A percentile compares a stretch with the other conserved stretches of the same genome.
These are phyloP conservation scores for Russula dissimulans DNA, from an alignment of 768 basidiomycete genomes.

Conservation along the genomic window DNA sequence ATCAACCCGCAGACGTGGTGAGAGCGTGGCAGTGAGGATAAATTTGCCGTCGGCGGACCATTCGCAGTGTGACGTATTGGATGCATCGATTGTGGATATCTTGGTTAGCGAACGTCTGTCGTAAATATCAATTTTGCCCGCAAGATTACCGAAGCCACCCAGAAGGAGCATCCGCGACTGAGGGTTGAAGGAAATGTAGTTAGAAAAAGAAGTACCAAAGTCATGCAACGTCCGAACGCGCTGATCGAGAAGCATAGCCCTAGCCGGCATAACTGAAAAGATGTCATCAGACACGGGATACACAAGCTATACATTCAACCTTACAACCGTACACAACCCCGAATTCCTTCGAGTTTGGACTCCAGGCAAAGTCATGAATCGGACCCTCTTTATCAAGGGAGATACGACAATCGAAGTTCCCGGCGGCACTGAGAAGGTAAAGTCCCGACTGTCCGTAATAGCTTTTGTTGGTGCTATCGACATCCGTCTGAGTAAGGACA, in stretches of 20 bases:
- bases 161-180: constrained; percentile 82
- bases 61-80: constrained; percentile 89
- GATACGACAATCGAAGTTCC: constrained; percentile 89
- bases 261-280: constrained; percentile 82
- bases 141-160: constrained; percentile 95
- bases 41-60: constrained; percentile 94
- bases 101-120: constrained; percentile 82
- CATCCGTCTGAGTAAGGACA: constrained; percentile 89
- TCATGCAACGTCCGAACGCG: constrained; percentile 83
- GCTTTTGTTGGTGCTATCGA: constrained; percentile 93
- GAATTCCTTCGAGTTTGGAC: constrained; percentile 94
- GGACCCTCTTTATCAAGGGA: constrained; percentile 91
- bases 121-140: constrained; percentile 87
- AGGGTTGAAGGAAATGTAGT: constrained; percentile 91
- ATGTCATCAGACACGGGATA: neutral
- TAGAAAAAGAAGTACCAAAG: constrained; percentile 83
- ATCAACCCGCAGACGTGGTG: constrained; percentile 90
- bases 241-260: constrained; percentile 84
- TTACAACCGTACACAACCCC: constrained; percentile 92
- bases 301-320: constrained; percentile 26
- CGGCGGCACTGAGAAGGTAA: constrained; percentile 85
- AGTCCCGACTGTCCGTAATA: constrained; percentile 98
- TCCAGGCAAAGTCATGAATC: constrained; percentile 95
- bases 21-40: constrained; percentile 91
- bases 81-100: constrained; percentile 71